phyloP scores from a whole-genome alignment of 2,329 filamentous ascomycete genomes.

The Tolypocladium ovalisporum region DNA sequence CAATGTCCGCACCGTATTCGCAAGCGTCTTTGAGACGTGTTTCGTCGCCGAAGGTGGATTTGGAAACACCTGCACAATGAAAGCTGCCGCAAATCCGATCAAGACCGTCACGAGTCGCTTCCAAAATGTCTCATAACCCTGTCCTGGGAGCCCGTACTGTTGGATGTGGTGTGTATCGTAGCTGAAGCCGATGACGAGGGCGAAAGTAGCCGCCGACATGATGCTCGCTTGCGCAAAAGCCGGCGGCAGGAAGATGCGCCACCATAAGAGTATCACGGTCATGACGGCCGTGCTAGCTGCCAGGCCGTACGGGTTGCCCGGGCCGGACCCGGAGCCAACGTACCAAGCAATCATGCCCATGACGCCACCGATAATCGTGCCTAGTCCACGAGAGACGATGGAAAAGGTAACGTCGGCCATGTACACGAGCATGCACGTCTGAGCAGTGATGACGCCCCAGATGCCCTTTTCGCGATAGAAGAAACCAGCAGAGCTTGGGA shows the following conservation, averaged over 20 bases:
- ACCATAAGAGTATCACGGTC: conserved; percentile 22
- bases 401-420: conserved; percentile 39
- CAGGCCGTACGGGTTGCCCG: conserved; percentile 38
- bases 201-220: conserved; percentile 25
- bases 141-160: conserved; percentile 32
- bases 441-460: conserved; percentile 40
- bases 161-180: conserved; percentile 30
- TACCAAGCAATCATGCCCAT: conserved; percentile 39
- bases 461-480: conserved; percentile 40
- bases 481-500: conserved; percentile 33
- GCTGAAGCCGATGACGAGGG: conserved; percentile 34
- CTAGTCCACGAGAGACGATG: conserved; percentile 26
- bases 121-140: conserved; percentile 37
- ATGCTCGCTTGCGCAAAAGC: conserved; percentile 17
- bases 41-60: conserved; percentile 32
- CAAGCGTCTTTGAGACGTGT: conserved; percentile 32
- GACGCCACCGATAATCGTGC: conserved; percentile 34
- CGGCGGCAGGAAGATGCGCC: conserved; percentile 20
- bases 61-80: conserved; percentile 35
- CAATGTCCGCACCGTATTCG: conserved; percentile 28
- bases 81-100: conserved; percentile 29
- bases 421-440: conserved; percentile 35
- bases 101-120: conserved; percentile 31
- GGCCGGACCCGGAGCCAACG: conserved; percentile 34
- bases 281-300: conserved; percentile 31